Conservation (phyloP, 768 basidiomycete species). For the Kwoniella sp. region DNA sequence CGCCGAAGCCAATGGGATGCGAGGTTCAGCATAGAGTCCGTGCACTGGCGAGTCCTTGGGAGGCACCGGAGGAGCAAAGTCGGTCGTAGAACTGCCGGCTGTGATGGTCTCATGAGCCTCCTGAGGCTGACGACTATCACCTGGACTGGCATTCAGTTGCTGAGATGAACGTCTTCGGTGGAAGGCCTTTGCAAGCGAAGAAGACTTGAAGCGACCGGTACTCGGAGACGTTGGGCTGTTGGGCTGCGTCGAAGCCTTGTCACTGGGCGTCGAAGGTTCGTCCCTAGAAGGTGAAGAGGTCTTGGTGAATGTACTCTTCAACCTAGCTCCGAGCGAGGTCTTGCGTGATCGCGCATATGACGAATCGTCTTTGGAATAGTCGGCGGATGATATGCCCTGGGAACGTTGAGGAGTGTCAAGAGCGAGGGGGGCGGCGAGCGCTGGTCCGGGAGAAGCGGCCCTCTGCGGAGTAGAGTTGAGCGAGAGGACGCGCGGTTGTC, state of each 20-base stretch:
- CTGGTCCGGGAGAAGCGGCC: slow-evolving; percentile 6
- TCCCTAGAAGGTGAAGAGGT: background rate
- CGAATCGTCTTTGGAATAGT: slow-evolving; percentile 16
- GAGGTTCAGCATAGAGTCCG: background rate
- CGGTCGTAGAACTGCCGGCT: background rate
- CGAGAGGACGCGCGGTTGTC: background rate
- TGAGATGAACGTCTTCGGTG: slow-evolving; percentile 12
- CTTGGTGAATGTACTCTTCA: slow-evolving; percentile 11
- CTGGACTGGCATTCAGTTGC: slow-evolving; percentile 3
- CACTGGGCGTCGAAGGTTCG: background rate
- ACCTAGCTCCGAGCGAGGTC: slow-evolving; percentile 10
- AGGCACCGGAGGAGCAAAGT: slow-evolving; percentile 19
- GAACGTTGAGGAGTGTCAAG: slow-evolving; percentile 3
- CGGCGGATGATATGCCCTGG: slow-evolving; percentile 14
- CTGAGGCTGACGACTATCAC: slow-evolving; percentile 4
- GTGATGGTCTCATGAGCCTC: background rate
- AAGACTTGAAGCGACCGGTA: slow-evolving; percentile 13
- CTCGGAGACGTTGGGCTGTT: slow-evolving; percentile 9
- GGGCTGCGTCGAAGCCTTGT: background rate
- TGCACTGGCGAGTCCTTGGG: slow-evolving; percentile 8
- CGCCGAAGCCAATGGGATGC: background rate
- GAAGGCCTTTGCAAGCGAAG: slow-evolving; percentile 18
- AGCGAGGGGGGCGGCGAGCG: slow-evolving; percentile 4
- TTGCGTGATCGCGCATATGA: slow-evolving; percentile 7
- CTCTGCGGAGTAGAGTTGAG: background rate